Evolutionary conservation across 169 alveolate genomes (phyloP).

Genomic region (Cryptosporidium xiaoi): DNA sequence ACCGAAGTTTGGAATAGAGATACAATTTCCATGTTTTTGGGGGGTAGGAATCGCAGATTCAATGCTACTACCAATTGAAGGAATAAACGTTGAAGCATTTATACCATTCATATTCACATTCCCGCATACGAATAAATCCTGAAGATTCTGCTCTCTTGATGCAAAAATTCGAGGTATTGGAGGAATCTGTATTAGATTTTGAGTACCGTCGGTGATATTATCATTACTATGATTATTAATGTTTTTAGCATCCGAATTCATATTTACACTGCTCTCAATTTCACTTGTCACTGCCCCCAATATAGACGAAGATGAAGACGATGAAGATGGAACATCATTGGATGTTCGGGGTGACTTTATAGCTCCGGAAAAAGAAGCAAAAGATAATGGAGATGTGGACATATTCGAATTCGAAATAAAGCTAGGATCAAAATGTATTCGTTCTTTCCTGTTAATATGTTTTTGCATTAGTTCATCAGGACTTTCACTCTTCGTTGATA

Average conservation of each 20-base stretch:
- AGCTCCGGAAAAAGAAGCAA: neutral
- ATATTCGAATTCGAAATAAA: neutral
- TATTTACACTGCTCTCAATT: neutral
- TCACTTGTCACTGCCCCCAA: neutral
- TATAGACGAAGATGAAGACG: no score
- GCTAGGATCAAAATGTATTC: constrained; percentile 9
- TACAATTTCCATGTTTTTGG: no score
- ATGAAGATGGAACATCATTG: no score
- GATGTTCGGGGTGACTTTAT: neutral
- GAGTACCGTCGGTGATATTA: neutral
- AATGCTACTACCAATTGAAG: no score
- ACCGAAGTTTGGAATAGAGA: no score
- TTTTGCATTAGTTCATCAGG: neutral
- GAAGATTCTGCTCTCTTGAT: no score
- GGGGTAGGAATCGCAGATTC: no score
- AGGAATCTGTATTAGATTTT: no score
- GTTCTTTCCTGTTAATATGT: neutral
- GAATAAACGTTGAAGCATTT: neutral
- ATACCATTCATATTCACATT: neutral
- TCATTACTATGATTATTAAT: neutral
- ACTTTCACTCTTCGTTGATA: neutral
- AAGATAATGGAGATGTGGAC: neutral
- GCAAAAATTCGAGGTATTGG: no score
- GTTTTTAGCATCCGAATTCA: neutral
- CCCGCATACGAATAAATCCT: no score